Evolutionary conservation across 345 rosid species (phyloP).

Genomic region (Kandelia obovata): DNA sequence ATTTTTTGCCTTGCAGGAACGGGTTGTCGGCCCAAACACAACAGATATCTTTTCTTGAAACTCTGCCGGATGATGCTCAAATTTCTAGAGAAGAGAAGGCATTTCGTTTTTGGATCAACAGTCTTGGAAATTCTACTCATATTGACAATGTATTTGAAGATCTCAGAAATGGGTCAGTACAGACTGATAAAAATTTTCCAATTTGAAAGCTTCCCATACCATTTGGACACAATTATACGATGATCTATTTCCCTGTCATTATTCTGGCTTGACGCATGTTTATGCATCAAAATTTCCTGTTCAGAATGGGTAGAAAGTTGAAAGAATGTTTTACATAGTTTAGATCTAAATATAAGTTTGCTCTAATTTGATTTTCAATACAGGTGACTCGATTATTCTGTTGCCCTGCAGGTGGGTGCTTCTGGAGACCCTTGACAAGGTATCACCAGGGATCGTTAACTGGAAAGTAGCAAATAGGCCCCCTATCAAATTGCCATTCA

Average conservation of each 20-base stretch:
- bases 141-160: slow-evolving; percentile 94
- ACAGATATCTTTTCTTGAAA: slow-evolving; percentile 78
- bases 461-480: slow-evolving; percentile 96
- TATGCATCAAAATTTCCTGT: neutral
- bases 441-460: slow-evolving; percentile 88
- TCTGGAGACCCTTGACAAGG: slow-evolving; percentile 88
- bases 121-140: slow-evolving; percentile 69
- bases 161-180: slow-evolving; percentile 87
- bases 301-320: neutral
- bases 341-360: neutral
- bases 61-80: slow-evolving; percentile 72
- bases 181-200: neutral
- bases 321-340: neutral
- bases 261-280: neutral
- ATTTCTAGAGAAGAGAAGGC: slow-evolving; percentile 92
- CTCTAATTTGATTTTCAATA: slow-evolving; percentile 3
- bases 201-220: neutral
- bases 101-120: slow-evolving; percentile 96
- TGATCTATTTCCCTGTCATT: neutral
- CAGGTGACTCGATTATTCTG: slow-evolving; percentile 12
- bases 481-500: slow-evolving; percentile 92
- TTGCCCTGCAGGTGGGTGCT: slow-evolving; percentile 72
- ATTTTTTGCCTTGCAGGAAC: slow-evolving; percentile 50
- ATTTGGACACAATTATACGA: too few relatives aligned
- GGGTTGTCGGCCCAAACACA: slow-evolving; percentile 84